Base-by-base conservation (phyloP, 139 green algal species). In the Raphidocelis subcapitata region DNA sequence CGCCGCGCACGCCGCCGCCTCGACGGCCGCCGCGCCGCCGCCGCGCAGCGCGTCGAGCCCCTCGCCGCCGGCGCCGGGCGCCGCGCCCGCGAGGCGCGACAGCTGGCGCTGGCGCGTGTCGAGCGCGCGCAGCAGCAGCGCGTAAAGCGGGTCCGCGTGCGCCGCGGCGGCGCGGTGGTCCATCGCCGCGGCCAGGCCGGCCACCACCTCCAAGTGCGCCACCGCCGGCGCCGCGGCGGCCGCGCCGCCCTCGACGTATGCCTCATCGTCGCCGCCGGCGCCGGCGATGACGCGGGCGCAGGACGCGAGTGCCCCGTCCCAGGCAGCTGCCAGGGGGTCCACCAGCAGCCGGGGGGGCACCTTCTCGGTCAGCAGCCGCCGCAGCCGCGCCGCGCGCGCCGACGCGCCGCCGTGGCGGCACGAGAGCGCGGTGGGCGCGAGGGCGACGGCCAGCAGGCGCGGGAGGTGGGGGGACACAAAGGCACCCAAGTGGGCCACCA, bases 281-380 rank as follows among this genome's bases (percentile, higher is more conserved):
- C 55, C 67, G 36, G 46, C 35, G 28, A 64, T 37, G 59, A 18
- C 47, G 37, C 41, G 44, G n/a, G n/a, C n/a, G n/a, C n/a, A n/a
- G n/a, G n/a, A n/a, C 24, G 65, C 69, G 5, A 85, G 55, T 1
- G 84, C 74, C 23, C 51, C 21, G 5, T 83, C 65, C 72, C 91
- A 79, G 23, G 84, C 77, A 8, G 26, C 73, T 37, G 82, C 52
- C n/a, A 97, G 74, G 4, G 90, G 79, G 5, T 76, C 68, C 33
- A 97, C 74, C 69, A 97, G 84, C 63, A 97, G 80, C 1, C 91
- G 77, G 12, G 90, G 23, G 2, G 89, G 82, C 3, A 94, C 66
- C 20, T 52, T 49, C 0, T 32, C 35, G 3, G 88, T 66, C 67
- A 93, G 69, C 3, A 47, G 49, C 10, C 3, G 46, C 26, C 86